These are phyloP conservation scores for Daldinia decipiens DNA, from an alignment of 495 filamentous ascomycete genomes.

Conservation along the genomic window DNA sequence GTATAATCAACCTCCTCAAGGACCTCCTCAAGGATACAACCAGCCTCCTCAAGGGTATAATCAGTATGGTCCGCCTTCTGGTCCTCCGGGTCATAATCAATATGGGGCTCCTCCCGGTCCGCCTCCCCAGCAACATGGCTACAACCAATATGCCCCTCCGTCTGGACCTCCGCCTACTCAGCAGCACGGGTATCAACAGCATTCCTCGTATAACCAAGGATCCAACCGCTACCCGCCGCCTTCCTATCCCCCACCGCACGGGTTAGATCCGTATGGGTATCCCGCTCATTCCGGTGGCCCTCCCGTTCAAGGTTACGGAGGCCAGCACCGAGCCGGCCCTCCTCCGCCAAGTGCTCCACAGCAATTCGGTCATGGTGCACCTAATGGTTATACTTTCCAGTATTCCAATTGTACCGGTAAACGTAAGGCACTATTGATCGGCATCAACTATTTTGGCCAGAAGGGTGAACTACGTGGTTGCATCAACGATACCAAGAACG, in stretches of 20 bases:
- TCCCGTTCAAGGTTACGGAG: conserved; percentile 42
- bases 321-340: conserved; percentile 52
- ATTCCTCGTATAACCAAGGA: conserved; percentile 45
- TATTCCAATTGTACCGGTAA: conserved; percentile 89
- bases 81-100: conserved; percentile 45
- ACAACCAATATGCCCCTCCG: conserved; percentile 43
- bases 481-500: conserved; percentile 95
- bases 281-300: conserved; percentile 43
- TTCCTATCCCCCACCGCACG: conserved; percentile 47
- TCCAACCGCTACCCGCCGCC: conserved; percentile 50
- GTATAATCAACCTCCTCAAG: conserved; percentile 35
- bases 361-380: conserved; percentile 61
- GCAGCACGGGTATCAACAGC: conserved; percentile 36
- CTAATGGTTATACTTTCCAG: conserved; percentile 69
- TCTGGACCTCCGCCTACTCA: conserved; percentile 27
- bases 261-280: conserved; percentile 54
- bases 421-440: conserved; percentile 88
- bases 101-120: conserved; percentile 28
- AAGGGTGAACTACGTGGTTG: conserved; percentile 86
- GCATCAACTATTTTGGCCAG: conserved; percentile 94
- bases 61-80: conserved; percentile 25
- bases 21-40: conserved; percentile 46
- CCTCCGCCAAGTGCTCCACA: conserved; percentile 59
- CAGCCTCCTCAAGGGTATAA: conserved; percentile 47
- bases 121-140: conserved; percentile 37